A percentile compares a stretch with the other conserved stretches of the same genome.
These are phyloP conservation scores for Venturia nashicola DNA, from an alignment of 2,329 filamentous ascomycete genomes.

Conservation along the genomic window DNA sequence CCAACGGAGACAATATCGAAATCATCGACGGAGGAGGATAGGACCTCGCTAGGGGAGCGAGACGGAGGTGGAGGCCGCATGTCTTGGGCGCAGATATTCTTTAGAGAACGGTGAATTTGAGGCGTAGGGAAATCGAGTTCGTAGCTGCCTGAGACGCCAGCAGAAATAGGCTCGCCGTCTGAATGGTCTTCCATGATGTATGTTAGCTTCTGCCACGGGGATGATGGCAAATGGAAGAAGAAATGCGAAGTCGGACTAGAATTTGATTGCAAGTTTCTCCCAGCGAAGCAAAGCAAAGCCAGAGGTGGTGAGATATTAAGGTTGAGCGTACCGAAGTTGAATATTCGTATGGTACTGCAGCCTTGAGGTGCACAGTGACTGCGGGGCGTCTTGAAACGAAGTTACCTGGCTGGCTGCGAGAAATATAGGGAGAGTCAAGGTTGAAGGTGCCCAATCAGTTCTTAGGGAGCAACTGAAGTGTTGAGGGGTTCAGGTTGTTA, in stretches of 20 bases:
- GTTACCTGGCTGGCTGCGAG: background rate
- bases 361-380: background rate
- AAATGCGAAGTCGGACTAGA: background rate
- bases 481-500: background rate
- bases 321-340: constrained; percentile 2
- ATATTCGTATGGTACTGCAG: background rate
- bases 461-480: background rate
- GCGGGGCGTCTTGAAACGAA: background rate
- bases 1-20: constrained; percentile 5
- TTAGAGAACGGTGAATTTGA: background rate
- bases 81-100: background rate
- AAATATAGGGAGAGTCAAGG: background rate
- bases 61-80: constrained; percentile 1
- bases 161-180: background rate
- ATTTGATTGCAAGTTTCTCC: background rate
- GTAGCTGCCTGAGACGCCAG: background rate
- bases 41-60: constrained; percentile 4
- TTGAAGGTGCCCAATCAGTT: background rate
- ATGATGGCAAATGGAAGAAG: background rate
- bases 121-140: background rate
- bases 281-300: background rate
- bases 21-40: constrained; percentile 2
- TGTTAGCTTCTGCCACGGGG: background rate
- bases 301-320: background rate
- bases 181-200: constrained; percentile 2